Percentiles rank a stretch among this genome's conserved stretches.
phyloP scores from a whole-genome alignment of 192 early-diverging fungal genomes.

The Phycomyces nitens region DNA sequence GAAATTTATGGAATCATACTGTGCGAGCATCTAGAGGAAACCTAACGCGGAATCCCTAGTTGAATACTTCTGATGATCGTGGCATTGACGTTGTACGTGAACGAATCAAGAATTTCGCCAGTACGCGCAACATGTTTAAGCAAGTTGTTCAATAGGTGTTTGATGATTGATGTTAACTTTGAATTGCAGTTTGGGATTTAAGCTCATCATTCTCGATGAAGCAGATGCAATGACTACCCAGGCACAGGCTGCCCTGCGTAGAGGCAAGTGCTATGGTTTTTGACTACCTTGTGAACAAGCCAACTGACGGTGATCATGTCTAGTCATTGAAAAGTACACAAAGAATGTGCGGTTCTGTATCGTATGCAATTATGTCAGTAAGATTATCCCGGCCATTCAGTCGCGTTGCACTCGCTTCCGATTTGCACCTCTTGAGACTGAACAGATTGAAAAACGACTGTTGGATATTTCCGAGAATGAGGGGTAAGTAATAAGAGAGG shows the following conservation, averaged over 20 bases:
- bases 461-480: conserved; percentile 67
- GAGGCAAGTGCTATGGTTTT: conserved; percentile 47
- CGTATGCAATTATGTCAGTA: conserved; percentile 97
- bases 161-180: not conserved
- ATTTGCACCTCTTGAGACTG: conserved; percentile 81
- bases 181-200: conserved; percentile 71
- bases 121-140: conserved; percentile 89
- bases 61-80: conserved; percentile 97
- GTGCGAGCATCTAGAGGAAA: no score
- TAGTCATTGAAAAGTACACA: conserved; percentile 98
- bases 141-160: not conserved
- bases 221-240: conserved; percentile 93
- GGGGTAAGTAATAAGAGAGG: conserved; percentile 33
- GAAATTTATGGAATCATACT: no score
- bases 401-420: conserved; percentile 98
- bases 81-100: conserved; percentile 98
- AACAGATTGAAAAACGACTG: conserved; percentile 78
- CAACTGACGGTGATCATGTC: not conserved
- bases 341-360: conserved; percentile 97
- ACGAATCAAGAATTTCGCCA: conserved; percentile 98
- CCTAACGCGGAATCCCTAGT: no score
- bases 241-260: conserved; percentile 89
- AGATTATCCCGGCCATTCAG: conserved; percentile 96
- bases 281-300: not conserved
- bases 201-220: conserved; percentile 96